Evolutionary conservation across 2,329 filamentous ascomycete genomes (phyloP).

Genomic region (Xylariales sp.): DNA sequence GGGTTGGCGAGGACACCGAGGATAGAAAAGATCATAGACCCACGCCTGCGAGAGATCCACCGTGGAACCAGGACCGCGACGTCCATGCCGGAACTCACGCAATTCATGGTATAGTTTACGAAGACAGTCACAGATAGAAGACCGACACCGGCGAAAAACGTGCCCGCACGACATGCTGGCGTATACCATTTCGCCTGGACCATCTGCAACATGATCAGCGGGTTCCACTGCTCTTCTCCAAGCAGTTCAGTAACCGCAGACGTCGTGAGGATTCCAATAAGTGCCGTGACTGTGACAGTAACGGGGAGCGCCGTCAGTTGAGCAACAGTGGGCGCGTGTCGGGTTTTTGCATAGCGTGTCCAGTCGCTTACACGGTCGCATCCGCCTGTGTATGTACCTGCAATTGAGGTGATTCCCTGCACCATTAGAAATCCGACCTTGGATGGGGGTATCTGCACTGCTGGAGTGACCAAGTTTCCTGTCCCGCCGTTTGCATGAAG

Average conservation of each 20-base stretch:
- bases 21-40: conserved; percentile 11
- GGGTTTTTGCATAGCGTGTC: conserved; percentile 10
- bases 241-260: conserved; percentile 8
- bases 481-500: conserved; percentile 8
- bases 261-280: conserved; percentile 11
- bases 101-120: conserved; percentile 13
- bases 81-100: conserved; percentile 15
- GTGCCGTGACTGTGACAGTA: conserved; percentile 9
- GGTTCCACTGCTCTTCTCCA: conserved; percentile 10
- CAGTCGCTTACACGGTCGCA: conserved; percentile 10
- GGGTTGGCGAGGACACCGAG: conserved; percentile 12
- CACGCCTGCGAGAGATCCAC: conserved; percentile 10
- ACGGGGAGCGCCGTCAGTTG: conserved; percentile 12
- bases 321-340: conserved; percentile 9
- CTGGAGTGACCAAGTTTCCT: conserved; percentile 9
- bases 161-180: conserved; percentile 9
- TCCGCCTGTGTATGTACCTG: conserved; percentile 9
- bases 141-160: conserved; percentile 12
- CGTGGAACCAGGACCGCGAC: conserved; percentile 11
- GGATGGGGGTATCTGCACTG: conserved; percentile 4
- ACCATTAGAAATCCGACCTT: conserved; percentile 10
- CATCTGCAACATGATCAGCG: conserved; percentile 10
- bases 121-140: conserved; percentile 10
- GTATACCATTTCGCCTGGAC: conserved; percentile 8
- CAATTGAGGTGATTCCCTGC: conserved; percentile 10